Conservation (phyloP, 2,329 filamentous ascomycete genomes). For the Tolypocladium amazonense region DNA sequence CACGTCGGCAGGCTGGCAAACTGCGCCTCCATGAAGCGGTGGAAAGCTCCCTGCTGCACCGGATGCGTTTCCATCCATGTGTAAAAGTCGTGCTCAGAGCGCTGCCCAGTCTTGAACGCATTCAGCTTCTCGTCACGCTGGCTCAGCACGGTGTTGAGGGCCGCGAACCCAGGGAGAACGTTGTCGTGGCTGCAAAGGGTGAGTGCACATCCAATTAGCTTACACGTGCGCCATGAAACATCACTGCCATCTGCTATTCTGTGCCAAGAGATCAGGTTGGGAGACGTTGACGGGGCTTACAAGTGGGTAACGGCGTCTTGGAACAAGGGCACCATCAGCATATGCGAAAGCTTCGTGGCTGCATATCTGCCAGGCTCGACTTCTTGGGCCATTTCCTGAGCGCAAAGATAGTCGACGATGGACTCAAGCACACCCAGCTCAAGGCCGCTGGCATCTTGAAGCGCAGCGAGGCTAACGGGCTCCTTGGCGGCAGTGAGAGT, state of each 20-base stretch:
- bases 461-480: constrained; percentile 3
- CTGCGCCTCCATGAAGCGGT: constrained; percentile 15
- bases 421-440: constrained; percentile 4
- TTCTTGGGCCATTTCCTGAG: constrained; percentile 6
- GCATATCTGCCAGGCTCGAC: constrained; percentile 1
- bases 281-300: background rate
- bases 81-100: constrained; percentile 7
- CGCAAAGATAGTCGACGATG: constrained; percentile 7
- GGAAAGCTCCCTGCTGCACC: constrained; percentile 10
- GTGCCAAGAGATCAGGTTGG: background rate
- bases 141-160: constrained; percentile 6
- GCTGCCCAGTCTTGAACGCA: constrained; percentile 8
- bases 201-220: background rate
- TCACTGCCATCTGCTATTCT: background rate
- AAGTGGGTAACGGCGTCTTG: constrained; percentile 8
- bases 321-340: constrained; percentile 6
- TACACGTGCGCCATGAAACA: background rate
- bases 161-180: constrained; percentile 5
- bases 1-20: constrained; percentile 11
- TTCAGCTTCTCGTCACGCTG: constrained; percentile 3
- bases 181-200: constrained; percentile 7
- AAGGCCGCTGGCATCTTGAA: constrained; percentile 3
- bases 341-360: constrained; percentile 5
- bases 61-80: constrained; percentile 9
- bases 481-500: constrained; percentile 1